phyloP scores from a whole-genome alignment of 148 eudicot genomes.

The Rhododendron ovatum region DNA sequence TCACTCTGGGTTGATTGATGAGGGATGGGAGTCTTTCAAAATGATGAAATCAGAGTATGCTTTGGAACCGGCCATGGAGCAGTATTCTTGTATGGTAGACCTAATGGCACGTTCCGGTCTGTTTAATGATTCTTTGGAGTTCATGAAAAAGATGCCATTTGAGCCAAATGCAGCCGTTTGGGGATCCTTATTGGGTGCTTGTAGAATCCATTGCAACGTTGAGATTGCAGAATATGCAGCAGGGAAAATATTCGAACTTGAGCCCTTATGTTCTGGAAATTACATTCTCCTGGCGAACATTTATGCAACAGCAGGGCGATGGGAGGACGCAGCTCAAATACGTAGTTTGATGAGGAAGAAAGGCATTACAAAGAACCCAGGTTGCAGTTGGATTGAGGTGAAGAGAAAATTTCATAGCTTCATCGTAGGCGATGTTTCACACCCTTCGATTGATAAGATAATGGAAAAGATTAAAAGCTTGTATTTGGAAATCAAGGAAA shows the following conservation, averaged over 20 bases:
- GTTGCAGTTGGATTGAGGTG: constrained; percentile 21
- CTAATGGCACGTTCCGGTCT: constrained; percentile 15
- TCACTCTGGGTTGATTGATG: constrained; percentile 15
- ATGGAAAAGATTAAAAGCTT: constrained; percentile 8
- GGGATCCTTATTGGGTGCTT: constrained; percentile 20
- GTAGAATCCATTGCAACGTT: constrained; percentile 16
- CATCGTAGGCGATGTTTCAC: constrained; percentile 9
- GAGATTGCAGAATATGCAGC: constrained; percentile 21
- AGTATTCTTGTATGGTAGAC: constrained; percentile 21
- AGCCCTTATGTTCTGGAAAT: constrained; percentile 17
- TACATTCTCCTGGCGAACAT: constrained; percentile 17
- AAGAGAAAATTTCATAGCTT: constrained; percentile 18
- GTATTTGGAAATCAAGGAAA: constrained; percentile 8
- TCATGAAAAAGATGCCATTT: constrained; percentile 18
- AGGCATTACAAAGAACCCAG: constrained; percentile 12
- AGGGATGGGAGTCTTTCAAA: constrained; percentile 8
- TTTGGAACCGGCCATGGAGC: constrained; percentile 15
- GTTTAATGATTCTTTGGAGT: constrained; percentile 4
- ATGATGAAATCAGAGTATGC: constrained; percentile 7
- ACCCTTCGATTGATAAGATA: constrained; percentile 16
- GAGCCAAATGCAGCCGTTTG: constrained; percentile 24
- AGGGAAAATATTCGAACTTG: constrained; percentile 11
- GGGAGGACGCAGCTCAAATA: constrained; percentile 19
- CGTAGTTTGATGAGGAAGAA: constrained; percentile 16
- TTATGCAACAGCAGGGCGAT: constrained; percentile 11